Conservation (phyloP, 768 basidiomycete genomes). For the Lentinus brumalis region DNA sequence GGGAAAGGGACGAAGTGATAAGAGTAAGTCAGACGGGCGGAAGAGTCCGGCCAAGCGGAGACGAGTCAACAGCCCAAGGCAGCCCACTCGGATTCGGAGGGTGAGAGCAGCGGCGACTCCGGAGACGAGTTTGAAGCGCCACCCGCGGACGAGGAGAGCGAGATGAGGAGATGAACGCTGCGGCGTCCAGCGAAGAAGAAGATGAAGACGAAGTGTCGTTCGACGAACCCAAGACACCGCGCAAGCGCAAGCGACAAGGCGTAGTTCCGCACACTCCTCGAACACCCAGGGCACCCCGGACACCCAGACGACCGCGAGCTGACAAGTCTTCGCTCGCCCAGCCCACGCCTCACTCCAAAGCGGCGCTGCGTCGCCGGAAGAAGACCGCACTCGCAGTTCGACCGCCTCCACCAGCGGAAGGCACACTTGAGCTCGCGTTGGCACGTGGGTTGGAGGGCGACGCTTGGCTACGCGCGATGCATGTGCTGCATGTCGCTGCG, state of each 20-base stretch:
- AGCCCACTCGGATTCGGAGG: conserved; percentile 6
- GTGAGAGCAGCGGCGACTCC: conserved; percentile 11
- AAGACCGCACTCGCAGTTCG: conserved; percentile 39
- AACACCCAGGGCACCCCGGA: conserved; percentile 18
- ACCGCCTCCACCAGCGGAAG: conserved; percentile 36
- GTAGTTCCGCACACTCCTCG: conserved; percentile 19
- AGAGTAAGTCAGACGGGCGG: neutral
- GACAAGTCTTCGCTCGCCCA: conserved; percentile 48
- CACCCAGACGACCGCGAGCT: conserved; percentile 16
- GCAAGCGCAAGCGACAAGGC: conserved; percentile 48
- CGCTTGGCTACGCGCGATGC: conserved; percentile 86
- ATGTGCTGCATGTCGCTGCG: conserved; percentile 89
- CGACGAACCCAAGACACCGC: conserved; percentile 51
- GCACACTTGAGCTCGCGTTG: conserved; percentile 37
- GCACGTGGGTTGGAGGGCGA: conserved; percentile 38
- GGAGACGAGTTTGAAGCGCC: conserved; percentile 14
- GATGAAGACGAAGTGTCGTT: conserved; percentile 13
- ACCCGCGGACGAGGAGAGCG: neutral
- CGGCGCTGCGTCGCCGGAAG: conserved; percentile 53
- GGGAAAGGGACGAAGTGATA: conserved; percentile 1
- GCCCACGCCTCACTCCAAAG: conserved; percentile 79
- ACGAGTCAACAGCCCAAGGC: conserved; percentile 8
- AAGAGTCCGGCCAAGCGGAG: conserved; percentile 12
- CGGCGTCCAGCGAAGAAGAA: conserved; percentile 13
- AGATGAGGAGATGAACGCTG: conserved; percentile 3